Base-by-base conservation (phyloP, 75 land plant species). In the Cunninghamia lanceolata region DNA sequence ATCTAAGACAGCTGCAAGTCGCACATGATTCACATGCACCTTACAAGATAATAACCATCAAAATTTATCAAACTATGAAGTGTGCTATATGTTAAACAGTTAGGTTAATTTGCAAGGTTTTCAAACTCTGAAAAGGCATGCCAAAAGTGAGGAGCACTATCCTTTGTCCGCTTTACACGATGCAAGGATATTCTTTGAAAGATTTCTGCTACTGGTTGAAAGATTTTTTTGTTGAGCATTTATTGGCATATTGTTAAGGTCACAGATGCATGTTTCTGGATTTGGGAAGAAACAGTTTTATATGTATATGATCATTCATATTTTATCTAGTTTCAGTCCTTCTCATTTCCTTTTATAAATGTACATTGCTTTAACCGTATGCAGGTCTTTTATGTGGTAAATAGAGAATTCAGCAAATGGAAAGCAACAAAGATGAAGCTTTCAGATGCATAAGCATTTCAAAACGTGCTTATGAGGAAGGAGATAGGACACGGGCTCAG, bases 381-480 rank as follows among this genome's bases (percentile, higher is more conserved):
- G 75, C 36, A 73, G 75, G 75, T 73, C 4, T 73, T 34, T 73
- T 2, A 73, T 73, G 75, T 32, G 75, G 75, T 73, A 73, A 73
- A 73, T 73, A 73, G 75, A 10, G 35, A 30, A 32, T 32, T 73
- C 75, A 34, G 75, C 32, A 73, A 52, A 96, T 96, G 99, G 97
- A 96, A 35, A 93, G 97, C 54, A 96, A 96, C 85, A 96, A 95
- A 84, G 99, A 95, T 74, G 97, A 93, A 15, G 97, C 95, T 1
- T 34, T 87, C 83, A 91, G 87, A 68, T 96, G 95, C 84, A 83
- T 96, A 85, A 84, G 83, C 59, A 95, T 96, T 42, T 97, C 91
- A 42, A 92, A 88, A 80, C 85, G 85, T 38, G 94, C 97, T 2
- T 43, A 93, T 36, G 88, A 90, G 74, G 45, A 89, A 0, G 99